A percentile compares a stretch with the other conserved stretches of the same genome.
These are phyloP conservation scores for Hygrocybe punicea DNA, from an alignment of 768 basidiomycete genomes.

Conservation along the genomic window DNA sequence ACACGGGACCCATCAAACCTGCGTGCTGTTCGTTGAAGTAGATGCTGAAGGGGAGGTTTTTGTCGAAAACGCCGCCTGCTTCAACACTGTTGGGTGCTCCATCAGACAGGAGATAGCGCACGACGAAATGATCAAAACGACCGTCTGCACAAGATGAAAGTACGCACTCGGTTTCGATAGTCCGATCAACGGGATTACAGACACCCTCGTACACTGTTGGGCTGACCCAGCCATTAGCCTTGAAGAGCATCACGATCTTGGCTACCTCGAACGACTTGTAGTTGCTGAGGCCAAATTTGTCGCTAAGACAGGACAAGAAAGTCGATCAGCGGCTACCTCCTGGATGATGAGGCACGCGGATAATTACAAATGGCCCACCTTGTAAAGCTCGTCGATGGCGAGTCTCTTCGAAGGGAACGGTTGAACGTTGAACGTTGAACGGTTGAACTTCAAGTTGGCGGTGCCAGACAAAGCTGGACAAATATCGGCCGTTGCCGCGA, in stretches of 20 bases:
- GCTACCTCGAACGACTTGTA: slow-evolving; percentile 49
- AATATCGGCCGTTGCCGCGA: too few relatives aligned
- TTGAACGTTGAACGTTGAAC: slow-evolving; percentile 35
- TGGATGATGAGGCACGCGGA: not conserved
- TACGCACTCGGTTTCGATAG: slow-evolving; percentile 19
- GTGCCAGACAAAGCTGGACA: too few relatives aligned
- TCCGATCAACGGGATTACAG: slow-evolving; percentile 18
- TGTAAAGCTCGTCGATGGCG: slow-evolving; percentile 40
- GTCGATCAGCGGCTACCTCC: not conserved
- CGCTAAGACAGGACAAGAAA: slow-evolving; percentile 26
- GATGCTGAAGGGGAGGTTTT: slow-evolving; percentile 29
- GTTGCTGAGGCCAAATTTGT: slow-evolving; percentile 49
- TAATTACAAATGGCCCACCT: slow-evolving; percentile 37
- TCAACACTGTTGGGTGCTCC: slow-evolving; percentile 19
- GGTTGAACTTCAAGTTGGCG: not conserved
- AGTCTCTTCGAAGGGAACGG: slow-evolving; percentile 45
- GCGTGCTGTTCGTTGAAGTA: slow-evolving; percentile 43
- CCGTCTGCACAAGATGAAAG: slow-evolving; percentile 19
- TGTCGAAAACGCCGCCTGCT: slow-evolving; percentile 41
- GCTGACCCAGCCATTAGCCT: slow-evolving; percentile 40
- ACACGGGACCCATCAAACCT: slow-evolving; percentile 37
- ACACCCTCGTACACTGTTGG: slow-evolving; percentile 45
- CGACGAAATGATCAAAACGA: slow-evolving; percentile 15
- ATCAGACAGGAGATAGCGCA: slow-evolving; percentile 38
- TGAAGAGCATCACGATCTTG: slow-evolving; percentile 45